Conservation (phyloP, 129 eudicot genomes). For the Arctium lappa region DNA sequence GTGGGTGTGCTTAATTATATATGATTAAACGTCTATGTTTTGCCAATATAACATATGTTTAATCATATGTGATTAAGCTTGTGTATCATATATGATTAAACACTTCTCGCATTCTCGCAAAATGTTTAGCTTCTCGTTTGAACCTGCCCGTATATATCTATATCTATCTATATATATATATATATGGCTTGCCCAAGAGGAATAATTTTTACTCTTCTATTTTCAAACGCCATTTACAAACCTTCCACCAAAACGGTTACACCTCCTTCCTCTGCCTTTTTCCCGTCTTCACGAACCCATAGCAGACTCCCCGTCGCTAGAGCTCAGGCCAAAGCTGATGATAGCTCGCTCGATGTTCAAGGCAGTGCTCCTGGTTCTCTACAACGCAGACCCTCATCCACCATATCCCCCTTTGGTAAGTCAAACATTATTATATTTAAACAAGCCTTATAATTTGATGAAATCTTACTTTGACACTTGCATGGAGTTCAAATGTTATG, state of each 20-base stretch:
- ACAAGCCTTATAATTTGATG: too few species aligned
- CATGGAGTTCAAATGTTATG: too few species aligned
- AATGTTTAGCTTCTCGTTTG: too few species aligned
- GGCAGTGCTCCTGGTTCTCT: neutral
- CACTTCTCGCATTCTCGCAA: too few species aligned
- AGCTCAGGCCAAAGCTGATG: slow-evolving; percentile 48
- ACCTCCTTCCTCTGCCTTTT: slow-evolving; percentile 35
- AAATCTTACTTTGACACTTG: neutral
- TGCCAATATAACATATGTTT: too few species aligned
- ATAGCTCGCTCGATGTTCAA: slow-evolving; percentile 50
- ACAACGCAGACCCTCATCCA: slow-evolving; percentile 21
- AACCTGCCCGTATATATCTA: too few species aligned
- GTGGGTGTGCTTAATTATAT: too few species aligned
- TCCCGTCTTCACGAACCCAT: slow-evolving; percentile 25
- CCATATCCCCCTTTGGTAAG: slow-evolving; percentile 36
- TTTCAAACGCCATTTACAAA: slow-evolving; percentile 7
- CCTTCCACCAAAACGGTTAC: slow-evolving; percentile 12
- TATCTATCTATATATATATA: too few species aligned
- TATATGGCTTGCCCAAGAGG: slow-evolving; percentile 24
- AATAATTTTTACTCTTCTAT: slow-evolving; percentile 19
- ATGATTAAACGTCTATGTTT: too few species aligned
- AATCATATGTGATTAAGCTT: too few species aligned
- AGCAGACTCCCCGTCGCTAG: neutral
- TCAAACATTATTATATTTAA: neutral
- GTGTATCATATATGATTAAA: too few species aligned